Percentiles rank a stretch among this genome's conserved stretches.
phyloP scores from a whole-genome alignment of 2,329 filamentous ascomycete genomes.

The Leptographium radiaticola region DNA sequence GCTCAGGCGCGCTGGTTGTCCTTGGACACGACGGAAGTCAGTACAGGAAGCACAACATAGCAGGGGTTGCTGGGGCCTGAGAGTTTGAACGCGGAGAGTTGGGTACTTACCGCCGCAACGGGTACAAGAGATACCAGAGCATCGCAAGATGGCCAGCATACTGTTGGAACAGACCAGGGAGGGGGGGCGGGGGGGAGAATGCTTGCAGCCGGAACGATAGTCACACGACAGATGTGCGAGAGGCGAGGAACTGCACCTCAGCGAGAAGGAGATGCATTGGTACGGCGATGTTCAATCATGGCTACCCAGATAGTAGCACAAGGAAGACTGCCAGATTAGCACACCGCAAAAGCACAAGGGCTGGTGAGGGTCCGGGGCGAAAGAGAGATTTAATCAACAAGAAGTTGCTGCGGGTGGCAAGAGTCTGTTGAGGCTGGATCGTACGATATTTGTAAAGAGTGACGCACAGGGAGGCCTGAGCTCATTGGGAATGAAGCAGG shows the following conservation, averaged over 20 bases:
- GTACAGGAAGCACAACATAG: background rate
- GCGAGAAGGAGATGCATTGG: too few species aligned
- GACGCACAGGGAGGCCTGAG: background rate
- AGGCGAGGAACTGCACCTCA: too few species aligned
- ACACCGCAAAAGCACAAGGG: too few species aligned
- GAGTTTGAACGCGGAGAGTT: background rate
- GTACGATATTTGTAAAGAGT: background rate
- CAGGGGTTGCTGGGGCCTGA: background rate
- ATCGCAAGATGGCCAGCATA: conserved; percentile 23
- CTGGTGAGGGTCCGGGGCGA: too few species aligned
- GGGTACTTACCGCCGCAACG: conserved; percentile 55
- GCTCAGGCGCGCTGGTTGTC: conserved; percentile 59
- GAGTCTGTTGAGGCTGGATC: background rate
- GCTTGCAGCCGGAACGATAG: too few species aligned
- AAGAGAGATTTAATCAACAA: background rate
- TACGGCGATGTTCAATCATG: too few species aligned
- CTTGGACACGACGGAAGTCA: conserved; percentile 26
- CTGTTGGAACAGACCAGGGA: background rate
- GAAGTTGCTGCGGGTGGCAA: background rate
- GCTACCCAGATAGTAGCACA: too few species aligned
- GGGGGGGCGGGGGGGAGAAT: too few species aligned
- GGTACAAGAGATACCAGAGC: conserved; percentile 71
- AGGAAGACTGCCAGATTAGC: too few species aligned
- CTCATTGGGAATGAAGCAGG: background rate
- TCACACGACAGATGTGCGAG: too few species aligned